Evolutionary conservation across 306 rosid genomes (phyloP), one percentile per base, ranked within the genome.

Genomic region (Trifolium fragiferum): DNA sequence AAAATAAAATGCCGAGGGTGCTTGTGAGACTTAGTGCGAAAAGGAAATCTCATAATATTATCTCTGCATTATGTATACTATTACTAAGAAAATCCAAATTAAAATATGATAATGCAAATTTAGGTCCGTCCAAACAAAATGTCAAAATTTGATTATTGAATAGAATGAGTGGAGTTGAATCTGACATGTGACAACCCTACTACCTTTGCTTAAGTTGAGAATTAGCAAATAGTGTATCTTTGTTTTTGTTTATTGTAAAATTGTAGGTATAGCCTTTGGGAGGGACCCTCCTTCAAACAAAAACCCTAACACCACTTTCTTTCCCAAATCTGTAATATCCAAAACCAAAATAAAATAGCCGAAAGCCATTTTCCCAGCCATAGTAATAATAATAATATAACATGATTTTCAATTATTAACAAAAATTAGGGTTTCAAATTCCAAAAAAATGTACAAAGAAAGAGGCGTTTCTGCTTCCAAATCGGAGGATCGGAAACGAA

Each of bases 401-500:
- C 11, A 57, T 64, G 37, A 32, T 65, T 38, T 33, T 38, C 41
- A 8, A 8, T 19, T 40, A 20, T 37, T 18, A 16, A 10, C 35
- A 27, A 7, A 37, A 53, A 50, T 75, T 74, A 16, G 44, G 71
- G 37, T 38, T 44, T 46, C 21, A 44, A 32, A 51, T 18, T 76
- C 46, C n/a, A n/a, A 3, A 23, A 8, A 20, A 37, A 79, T 79
- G 96, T 88, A 92, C 84, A 91, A 90, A 80, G 96, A 82, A 41
- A 77, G 90, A 61, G 92, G 33, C 3, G 15, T 60, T 20, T 82
- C 84, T 38, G 80, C 89, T 60, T 77, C 89, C 61, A 89, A 87
- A 87, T 32, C 87, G 84, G 92, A 88, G 86, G 87, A 94, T 89
- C 99, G 97, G 85, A 91, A 87, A 80, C 88, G 96, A 76, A 86